Evolutionary conservation across 208 protist genomes (phyloP), one percentile per base, ranked within the genome.

Genomic region (Strigomonas culicis): DNA sequence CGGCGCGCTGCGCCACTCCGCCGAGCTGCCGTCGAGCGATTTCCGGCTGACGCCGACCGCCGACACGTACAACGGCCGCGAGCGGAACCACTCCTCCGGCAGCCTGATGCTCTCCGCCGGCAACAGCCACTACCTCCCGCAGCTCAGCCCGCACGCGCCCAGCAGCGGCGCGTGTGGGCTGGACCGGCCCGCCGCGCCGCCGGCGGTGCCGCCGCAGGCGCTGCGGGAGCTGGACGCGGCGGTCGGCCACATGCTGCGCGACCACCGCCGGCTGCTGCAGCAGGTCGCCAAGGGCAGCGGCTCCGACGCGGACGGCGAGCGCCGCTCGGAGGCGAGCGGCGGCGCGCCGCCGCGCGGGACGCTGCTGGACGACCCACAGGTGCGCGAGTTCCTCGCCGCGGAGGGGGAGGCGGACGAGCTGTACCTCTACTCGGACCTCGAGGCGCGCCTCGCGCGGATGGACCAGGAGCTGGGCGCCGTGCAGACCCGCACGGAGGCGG

Each of bases 201-300:
- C n/a, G 36, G 34, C 31, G 10, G 2, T 32, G 53, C 21, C 50
- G 50, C 17, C n/a, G 43, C n/a, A 39, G 44, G 8, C 75, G 2
- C 67, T 90, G 39, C 55, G 68, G 25, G 77, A 78, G 28, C 63
- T 95, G 2, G 47, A 75, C 0, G 53, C 50, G 1, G 53, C 72
- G 10, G 68, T 95, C 6, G 82, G 93, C 41, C 27, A 75, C 44
- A 95, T 95, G 89, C 74, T 95, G 41, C 75, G 72, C 19, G 85
- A 91, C 43, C 82, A 90, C 51, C 79, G 84, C 53, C 62, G 68
- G 15, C 66, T 93, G 22, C 63, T 95, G 15, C 63, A 82, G 10
- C 55, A 76, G 44, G 80, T 94, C 31, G 58, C 77, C 13, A n/a
- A n/a, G 46, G 19, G 24, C 31, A 50, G 21, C 56, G 65, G 17